Evolutionary conservation across 2,329 filamentous ascomycete genomes (phyloP).

Genomic region (Phyllosticta citribraziliensis): DNA sequence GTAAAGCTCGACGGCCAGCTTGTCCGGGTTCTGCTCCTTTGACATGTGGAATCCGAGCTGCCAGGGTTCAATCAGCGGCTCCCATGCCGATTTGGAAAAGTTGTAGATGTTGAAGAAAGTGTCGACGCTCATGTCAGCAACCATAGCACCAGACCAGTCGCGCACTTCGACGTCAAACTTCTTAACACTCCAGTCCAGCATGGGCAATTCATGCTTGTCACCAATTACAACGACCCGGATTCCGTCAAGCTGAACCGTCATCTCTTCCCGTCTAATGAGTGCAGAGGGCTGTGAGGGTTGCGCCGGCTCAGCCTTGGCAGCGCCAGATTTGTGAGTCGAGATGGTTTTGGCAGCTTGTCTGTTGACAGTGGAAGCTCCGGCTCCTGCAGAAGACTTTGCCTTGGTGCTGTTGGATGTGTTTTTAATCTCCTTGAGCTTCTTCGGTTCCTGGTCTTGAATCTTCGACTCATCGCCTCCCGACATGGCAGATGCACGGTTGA

Average conservation of each 20-base stretch:
- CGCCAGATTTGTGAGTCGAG: constrained; percentile 31
- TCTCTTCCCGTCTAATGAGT: constrained; percentile 61
- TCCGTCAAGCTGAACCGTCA: constrained; percentile 79
- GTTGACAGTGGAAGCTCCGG: constrained; percentile 33
- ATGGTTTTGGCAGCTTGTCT: constrained; percentile 36
- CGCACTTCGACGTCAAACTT: constrained; percentile 74
- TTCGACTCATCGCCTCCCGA: constrained; percentile 45
- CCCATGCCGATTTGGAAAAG: constrained; percentile 98
- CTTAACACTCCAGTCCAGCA: constrained; percentile 89
- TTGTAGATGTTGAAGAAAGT: constrained; percentile 97
- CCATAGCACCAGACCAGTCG: constrained; percentile 85
- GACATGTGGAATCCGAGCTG: constrained; percentile 83
- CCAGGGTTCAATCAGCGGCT: constrained; percentile 94
- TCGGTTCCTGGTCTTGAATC: constrained; percentile 42
- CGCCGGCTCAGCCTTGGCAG: constrained; percentile 47
- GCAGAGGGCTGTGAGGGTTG: constrained; percentile 44
- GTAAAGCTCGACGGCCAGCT: constrained; percentile 72
- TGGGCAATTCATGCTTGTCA: constrained; percentile 87
- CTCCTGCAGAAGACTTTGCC: constrained; percentile 38
- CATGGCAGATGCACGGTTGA: constrained; percentile 82
- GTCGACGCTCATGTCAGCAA: constrained; percentile 80
- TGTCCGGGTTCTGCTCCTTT: constrained; percentile 63
- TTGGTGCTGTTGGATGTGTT: constrained; percentile 32
- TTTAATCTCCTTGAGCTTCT: constrained; percentile 46
- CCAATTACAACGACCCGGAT: constrained; percentile 90